These are phyloP conservation scores for Strobilomyces echinocephalus DNA, from an alignment of 768 basidiomycete species.

Conservation along the genomic window DNA sequence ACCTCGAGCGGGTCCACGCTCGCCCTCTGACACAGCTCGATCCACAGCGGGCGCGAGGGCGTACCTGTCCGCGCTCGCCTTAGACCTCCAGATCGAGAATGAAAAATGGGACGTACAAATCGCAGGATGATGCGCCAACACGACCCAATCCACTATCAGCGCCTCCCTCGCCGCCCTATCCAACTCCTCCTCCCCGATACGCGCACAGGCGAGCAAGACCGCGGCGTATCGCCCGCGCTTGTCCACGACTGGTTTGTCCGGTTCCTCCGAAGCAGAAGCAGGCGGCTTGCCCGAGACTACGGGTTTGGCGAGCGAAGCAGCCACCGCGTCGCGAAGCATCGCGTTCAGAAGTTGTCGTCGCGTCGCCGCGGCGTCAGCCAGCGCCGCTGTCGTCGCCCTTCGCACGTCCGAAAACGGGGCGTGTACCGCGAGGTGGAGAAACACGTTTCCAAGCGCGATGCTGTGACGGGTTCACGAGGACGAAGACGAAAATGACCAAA, in stretches of 20 bases:
- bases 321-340: slow-evolving; percentile 59
- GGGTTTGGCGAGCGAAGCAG: slow-evolving; percentile 40
- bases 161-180: slow-evolving; percentile 39
- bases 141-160: slow-evolving; percentile 49
- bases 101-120: slow-evolving; percentile 41
- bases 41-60: slow-evolving; percentile 46
- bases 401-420: slow-evolving; percentile 51
- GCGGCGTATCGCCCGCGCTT: slow-evolving; percentile 50
- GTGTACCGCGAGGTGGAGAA: slow-evolving; percentile 67
- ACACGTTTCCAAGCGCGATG: slow-evolving; percentile 55
- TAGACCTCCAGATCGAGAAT: not conserved
- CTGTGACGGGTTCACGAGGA: slow-evolving; percentile 33
- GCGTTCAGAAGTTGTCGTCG: slow-evolving; percentile 47
- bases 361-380: slow-evolving; percentile 37
- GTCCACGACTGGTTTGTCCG: slow-evolving; percentile 39
- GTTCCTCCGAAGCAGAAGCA: slow-evolving; percentile 28
- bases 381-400: slow-evolving; percentile 37
- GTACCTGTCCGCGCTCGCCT: slow-evolving; percentile 9
- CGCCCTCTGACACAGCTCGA: slow-evolving; percentile 73
- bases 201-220: slow-evolving; percentile 48
- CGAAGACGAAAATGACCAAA: not conserved
- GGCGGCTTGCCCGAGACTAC: slow-evolving; percentile 20
- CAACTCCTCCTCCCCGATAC: slow-evolving; percentile 36
- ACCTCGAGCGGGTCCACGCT: slow-evolving; percentile 62
- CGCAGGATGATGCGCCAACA: slow-evolving; percentile 70